Percentiles rank a stretch among this genome's conserved stretches.
phyloP scores from a whole-genome alignment of 345 rosid genomes.

The Murraya koenigii region DNA sequence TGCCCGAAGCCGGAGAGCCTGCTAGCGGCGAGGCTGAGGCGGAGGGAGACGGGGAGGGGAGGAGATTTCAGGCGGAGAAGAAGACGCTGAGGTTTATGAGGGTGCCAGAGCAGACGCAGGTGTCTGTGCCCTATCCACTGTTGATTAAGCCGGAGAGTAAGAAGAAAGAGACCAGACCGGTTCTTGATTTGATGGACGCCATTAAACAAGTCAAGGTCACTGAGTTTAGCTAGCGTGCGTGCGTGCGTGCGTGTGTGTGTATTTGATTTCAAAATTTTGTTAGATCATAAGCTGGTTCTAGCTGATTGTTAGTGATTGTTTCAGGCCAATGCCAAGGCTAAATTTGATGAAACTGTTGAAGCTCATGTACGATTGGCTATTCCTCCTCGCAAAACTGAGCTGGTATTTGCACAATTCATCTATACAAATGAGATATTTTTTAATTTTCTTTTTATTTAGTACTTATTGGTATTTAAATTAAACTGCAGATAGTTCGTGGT shows the following conservation, averaged over 20 bases:
- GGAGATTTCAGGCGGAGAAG: conserved; percentile 36
- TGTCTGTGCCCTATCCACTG: conserved; percentile 58
- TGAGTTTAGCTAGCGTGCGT: too few species aligned
- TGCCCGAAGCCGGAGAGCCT: conserved; percentile 48
- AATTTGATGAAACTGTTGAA: conserved; percentile 86
- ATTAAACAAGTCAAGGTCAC: conserved; percentile 79
- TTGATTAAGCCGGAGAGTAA: conserved; percentile 49
- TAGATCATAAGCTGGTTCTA: not conserved
- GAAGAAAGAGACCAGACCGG: conserved; percentile 54
- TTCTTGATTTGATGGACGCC: conserved; percentile 82
- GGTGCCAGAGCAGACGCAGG: conserved; percentile 41
- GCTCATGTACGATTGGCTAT: conserved; percentile 86
- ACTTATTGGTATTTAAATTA: not conserved
- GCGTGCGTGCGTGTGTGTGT: not conserved
- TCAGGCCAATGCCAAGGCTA: conserved; percentile 70
- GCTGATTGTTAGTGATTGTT: conserved; percentile 18
- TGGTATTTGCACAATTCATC: conserved; percentile 39
- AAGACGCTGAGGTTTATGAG: conserved; percentile 32
- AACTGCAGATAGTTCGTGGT: conserved; percentile 88
- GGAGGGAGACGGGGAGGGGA: conserved; percentile 40
- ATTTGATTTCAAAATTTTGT: not conserved
- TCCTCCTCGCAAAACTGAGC: conserved; percentile 70
- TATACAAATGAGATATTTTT: not conserved
- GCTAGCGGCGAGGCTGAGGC: conserved; percentile 6
- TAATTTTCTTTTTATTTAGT: not conserved